Conservation (phyloP, 2,329 filamentous ascomycete genomes). For the Clarireedia paspali region DNA sequence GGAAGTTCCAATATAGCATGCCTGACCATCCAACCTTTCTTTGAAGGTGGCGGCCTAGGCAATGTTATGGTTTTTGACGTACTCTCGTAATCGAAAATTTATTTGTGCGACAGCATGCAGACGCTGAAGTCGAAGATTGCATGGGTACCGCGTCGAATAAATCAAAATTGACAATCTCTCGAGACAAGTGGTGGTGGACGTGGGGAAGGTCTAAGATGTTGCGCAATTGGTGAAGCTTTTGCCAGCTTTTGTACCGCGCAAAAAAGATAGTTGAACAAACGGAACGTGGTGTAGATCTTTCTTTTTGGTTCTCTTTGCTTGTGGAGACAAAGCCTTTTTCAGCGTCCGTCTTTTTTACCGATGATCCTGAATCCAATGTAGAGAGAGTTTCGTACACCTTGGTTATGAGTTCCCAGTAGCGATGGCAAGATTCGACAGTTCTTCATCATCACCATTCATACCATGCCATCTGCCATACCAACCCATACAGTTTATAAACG, state of each 20-base stretch:
- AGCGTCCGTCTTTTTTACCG: background rate
- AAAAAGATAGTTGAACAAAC: background rate
- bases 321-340: conserved; percentile 4
- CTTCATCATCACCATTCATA: conserved; percentile 25
- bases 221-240: conserved; percentile 8
- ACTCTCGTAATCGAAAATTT: conserved; percentile 3
- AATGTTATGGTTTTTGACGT: background rate
- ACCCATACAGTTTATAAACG: background rate
- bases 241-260: conserved; percentile 9
- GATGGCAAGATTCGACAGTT: conserved; percentile 20
- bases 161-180: conserved; percentile 1
- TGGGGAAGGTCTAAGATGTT: conserved; percentile 8
- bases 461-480: background rate
- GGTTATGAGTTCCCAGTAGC: conserved; percentile 22
- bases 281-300: background rate
- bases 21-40: conserved; percentile 7
- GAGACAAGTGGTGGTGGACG: conserved; percentile 5
- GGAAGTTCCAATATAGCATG: conserved; percentile 19
- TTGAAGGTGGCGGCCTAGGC: background rate
- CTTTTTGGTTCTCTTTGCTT: background rate
- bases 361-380: conserved; percentile 8
- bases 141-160: conserved; percentile 5
- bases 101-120: conserved; percentile 7
- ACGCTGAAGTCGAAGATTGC: conserved; percentile 4
- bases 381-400: conserved; percentile 9